phyloP scores from a whole-genome alignment of 495 filamentous ascomycete genomes.

The Aspergillus taichungensis region DNA sequence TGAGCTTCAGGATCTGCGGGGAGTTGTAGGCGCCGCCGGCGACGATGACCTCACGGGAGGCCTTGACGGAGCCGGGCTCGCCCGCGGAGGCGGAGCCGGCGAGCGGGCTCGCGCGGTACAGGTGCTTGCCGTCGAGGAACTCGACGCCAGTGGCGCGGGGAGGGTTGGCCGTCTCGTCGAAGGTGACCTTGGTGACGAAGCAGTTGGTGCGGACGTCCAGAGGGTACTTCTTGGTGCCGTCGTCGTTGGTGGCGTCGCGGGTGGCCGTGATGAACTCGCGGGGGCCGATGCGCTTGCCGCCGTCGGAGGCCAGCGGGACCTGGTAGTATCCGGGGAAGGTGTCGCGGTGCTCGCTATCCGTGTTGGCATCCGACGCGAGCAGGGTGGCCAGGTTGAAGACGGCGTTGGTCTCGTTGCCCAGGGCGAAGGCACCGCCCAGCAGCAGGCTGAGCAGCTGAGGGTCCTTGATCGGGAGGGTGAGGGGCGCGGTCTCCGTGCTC shows the following conservation, averaged over 20 bases:
- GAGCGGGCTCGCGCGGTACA: slow-evolving; percentile 52
- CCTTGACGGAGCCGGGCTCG: slow-evolving; percentile 34
- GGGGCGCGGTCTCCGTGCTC: slow-evolving; percentile 35
- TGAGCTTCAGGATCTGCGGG: slow-evolving; percentile 55
- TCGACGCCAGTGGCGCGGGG: slow-evolving; percentile 54
- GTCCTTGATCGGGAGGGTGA: slow-evolving; percentile 41
- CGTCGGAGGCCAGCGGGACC: slow-evolving; percentile 40
- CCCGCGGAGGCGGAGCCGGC: slow-evolving; percentile 20
- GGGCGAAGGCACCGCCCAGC: slow-evolving; percentile 41
- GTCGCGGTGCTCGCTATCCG: slow-evolving; percentile 28
- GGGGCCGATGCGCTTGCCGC: slow-evolving; percentile 38
- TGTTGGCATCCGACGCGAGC: slow-evolving; percentile 46
- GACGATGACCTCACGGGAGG: slow-evolving; percentile 50
- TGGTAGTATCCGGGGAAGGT: slow-evolving; percentile 40
- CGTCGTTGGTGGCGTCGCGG: slow-evolving; percentile 36
- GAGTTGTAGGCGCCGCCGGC: slow-evolving; percentile 53
- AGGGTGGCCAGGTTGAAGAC: slow-evolving; percentile 33
- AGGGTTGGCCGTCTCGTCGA: slow-evolving; percentile 32
- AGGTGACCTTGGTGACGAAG: slow-evolving; percentile 51
- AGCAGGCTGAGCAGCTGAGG: slow-evolving; percentile 42
- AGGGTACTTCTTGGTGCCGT: slow-evolving; percentile 47
- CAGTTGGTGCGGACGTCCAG: slow-evolving; percentile 52
- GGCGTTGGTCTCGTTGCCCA: slow-evolving; percentile 35
- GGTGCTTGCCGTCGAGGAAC: slow-evolving; percentile 48
- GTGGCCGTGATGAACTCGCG: slow-evolving; percentile 47